Percentiles rank a stretch among this genome's conserved stretches.
Evolutionary conservation across 148 eudicot species (phyloP).

Genomic region (Bassia scoparia): DNA sequence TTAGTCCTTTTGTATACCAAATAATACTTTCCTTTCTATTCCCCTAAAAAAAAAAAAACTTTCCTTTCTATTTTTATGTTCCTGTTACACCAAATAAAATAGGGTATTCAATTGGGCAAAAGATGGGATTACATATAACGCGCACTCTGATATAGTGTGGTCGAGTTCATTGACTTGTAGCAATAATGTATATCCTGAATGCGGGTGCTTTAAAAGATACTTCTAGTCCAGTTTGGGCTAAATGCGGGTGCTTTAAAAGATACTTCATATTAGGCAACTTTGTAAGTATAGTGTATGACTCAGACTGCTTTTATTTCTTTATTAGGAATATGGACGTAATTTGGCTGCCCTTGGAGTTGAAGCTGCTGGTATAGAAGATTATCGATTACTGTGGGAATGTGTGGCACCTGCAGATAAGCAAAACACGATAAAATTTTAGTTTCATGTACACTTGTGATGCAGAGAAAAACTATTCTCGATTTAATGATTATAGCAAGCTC

Average conservation of each 20-base stretch:
- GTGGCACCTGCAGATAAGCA: slow-evolving; percentile 77
- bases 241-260: background rate
- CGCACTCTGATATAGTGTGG: background rate
- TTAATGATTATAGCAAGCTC: background rate
- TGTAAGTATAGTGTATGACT: background rate
- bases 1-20: background rate
- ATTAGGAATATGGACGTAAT: slow-evolving; percentile 89
- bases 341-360: slow-evolving; percentile 76
- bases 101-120: background rate
- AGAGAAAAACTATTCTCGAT: slow-evolving; percentile 7
- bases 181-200: background rate
- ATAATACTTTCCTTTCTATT: background rate
- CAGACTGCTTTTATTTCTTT: background rate
- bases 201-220: background rate
- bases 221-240: background rate
- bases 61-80: background rate
- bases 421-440: slow-evolving; percentile 55
- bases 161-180: background rate
- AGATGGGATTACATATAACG: background rate
- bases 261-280: background rate
- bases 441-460: background rate
- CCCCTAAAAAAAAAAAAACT: background rate
- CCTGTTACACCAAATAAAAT: background rate
- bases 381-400: slow-evolving; percentile 72
- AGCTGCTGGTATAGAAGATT: slow-evolving; percentile 63